A percentile compares a stretch with the other conserved stretches of the same genome.
Conservation (phyloP, 1,139 yeast genomes). For the Suhomyces bribrorum region DNA sequence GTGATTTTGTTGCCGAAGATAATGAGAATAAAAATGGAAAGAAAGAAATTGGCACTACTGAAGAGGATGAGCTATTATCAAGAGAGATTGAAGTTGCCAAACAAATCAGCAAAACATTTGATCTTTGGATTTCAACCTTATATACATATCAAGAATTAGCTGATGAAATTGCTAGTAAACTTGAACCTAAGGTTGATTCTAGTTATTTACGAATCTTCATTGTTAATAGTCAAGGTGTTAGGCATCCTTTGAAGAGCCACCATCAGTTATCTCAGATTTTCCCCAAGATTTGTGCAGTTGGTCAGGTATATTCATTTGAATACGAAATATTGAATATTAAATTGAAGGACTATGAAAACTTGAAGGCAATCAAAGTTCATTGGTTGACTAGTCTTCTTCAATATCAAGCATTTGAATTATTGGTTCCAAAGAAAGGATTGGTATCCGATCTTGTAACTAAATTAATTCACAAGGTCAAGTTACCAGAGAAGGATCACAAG, state of each 20-base stretch:
- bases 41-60: slow-evolving; percentile 14
- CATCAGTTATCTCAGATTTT: slow-evolving; percentile 47
- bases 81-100: slow-evolving; percentile 20
- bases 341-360: slow-evolving; percentile 72
- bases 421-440: slow-evolving; percentile 63
- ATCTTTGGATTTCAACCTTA: slow-evolving; percentile 69
- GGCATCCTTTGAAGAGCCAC: slow-evolving; percentile 48
- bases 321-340: slow-evolving; percentile 79
- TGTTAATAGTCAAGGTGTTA: slow-evolving; percentile 54
- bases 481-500: slow-evolving; percentile 50
- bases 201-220: slow-evolving; percentile 66
- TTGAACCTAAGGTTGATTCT: slow-evolving; percentile 54
- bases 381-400: slow-evolving; percentile 67
- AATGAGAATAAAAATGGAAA: slow-evolving; percentile 10
- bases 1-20: slow-evolving; percentile 35
- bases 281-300: slow-evolving; percentile 50
- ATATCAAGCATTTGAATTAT: slow-evolving; percentile 67
- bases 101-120: slow-evolving; percentile 39
- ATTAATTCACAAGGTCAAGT: slow-evolving; percentile 55
- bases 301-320: slow-evolving; percentile 52
- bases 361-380: slow-evolving; percentile 61
- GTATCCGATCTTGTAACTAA: slow-evolving; percentile 58
- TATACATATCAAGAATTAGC: slow-evolving; percentile 64
- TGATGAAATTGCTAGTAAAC: slow-evolving; percentile 52
- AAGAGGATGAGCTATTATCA: slow-evolving; percentile 13